phyloP scores from a whole-genome alignment of 306 rosid genomes.

The Gastrolobium bilobum region DNA sequence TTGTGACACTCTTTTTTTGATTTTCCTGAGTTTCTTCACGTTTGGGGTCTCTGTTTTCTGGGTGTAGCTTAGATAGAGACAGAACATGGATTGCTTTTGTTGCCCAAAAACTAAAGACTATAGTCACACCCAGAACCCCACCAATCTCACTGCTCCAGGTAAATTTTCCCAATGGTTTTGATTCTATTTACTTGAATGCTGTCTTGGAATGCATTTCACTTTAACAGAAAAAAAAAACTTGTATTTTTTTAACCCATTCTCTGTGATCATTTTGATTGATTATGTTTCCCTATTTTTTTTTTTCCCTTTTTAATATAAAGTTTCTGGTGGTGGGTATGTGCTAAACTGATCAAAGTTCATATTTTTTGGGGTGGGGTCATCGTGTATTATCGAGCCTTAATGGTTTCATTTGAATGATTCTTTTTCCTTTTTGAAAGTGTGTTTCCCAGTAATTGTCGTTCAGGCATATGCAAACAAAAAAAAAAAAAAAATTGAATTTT shows the following conservation, averaged over 20 bases:
- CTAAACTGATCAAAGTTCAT: slow-evolving; percentile 35
- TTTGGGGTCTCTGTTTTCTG: slow-evolving; percentile 19
- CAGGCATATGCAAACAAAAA: slow-evolving; percentile 24
- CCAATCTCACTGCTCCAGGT: slow-evolving; percentile 59
- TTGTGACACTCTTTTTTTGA: slow-evolving; percentile 16
- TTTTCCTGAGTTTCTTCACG: slow-evolving; percentile 22
- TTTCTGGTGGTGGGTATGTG: slow-evolving; percentile 38
- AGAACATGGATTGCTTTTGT: slow-evolving; percentile 74
- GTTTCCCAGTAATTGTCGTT: slow-evolving; percentile 8
- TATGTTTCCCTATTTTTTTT: background rate
- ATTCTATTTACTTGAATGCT: slow-evolving; percentile 8
- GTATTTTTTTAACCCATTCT: background rate
- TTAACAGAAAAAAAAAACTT: slow-evolving; percentile 8
- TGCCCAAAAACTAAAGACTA: slow-evolving; percentile 47
- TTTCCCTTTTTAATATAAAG: background rate
- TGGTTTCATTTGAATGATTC: slow-evolving; percentile 14
- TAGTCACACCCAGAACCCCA: slow-evolving; percentile 46
- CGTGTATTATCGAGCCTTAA: background rate
- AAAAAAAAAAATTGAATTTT: background rate
- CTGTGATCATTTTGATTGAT: slow-evolving; percentile 33
- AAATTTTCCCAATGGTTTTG: background rate
- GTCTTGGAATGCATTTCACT: slow-evolving; percentile 15
- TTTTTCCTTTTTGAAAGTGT: slow-evolving; percentile 4
- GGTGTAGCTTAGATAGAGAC: slow-evolving; percentile 45
- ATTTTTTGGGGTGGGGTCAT: slow-evolving; percentile 42